Conservation (phyloP, 2,329 filamentous ascomycete genomes). For the Zasmidium citrigriseum region DNA sequence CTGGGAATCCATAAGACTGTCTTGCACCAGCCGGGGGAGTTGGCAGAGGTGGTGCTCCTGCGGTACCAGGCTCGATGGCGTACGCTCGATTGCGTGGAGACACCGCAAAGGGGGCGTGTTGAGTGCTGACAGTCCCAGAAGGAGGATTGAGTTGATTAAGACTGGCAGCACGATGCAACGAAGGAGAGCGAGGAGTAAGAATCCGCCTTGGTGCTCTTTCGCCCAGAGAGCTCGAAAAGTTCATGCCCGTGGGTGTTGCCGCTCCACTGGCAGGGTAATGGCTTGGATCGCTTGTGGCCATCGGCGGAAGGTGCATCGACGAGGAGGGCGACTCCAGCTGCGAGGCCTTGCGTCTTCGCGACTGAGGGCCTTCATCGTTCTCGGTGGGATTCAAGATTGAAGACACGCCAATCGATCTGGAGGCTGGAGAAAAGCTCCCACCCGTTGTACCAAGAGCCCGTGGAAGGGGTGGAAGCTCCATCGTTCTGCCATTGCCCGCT, state of each 20-base stretch:
- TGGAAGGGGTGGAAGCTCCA: constrained; percentile 35
- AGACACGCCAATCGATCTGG: constrained; percentile 44
- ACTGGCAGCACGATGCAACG: constrained; percentile 52
- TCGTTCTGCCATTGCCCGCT: constrained; percentile 20
- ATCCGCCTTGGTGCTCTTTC: constrained; percentile 44
- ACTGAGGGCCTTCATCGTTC: constrained; percentile 35
- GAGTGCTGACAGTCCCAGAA: constrained; percentile 51
- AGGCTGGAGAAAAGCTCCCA: constrained; percentile 26
- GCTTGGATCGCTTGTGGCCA: constrained; percentile 16
- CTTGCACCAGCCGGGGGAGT: constrained; percentile 45
- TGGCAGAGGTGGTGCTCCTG: constrained; percentile 49
- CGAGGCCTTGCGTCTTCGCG: constrained; percentile 43
- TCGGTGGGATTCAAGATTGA: constrained; percentile 49
- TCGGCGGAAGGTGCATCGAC: constrained; percentile 38
- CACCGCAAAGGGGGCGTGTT: constrained; percentile 50
- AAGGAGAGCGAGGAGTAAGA: constrained; percentile 61
- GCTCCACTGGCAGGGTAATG: constrained; percentile 17
- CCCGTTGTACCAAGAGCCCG: constrained; percentile 19
- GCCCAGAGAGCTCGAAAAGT: constrained; percentile 7
- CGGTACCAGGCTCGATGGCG: constrained; percentile 44
- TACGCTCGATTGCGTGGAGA: constrained; percentile 44
- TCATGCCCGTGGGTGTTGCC: constrained; percentile 25
- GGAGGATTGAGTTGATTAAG: constrained; percentile 45
- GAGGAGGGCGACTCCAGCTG: constrained; percentile 46
- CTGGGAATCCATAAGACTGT: constrained; percentile 37